These are phyloP conservation scores for Arthrobotrys sphaeroides DNA, from an alignment of 2,329 filamentous ascomycete genomes.

Conservation along the genomic window DNA sequence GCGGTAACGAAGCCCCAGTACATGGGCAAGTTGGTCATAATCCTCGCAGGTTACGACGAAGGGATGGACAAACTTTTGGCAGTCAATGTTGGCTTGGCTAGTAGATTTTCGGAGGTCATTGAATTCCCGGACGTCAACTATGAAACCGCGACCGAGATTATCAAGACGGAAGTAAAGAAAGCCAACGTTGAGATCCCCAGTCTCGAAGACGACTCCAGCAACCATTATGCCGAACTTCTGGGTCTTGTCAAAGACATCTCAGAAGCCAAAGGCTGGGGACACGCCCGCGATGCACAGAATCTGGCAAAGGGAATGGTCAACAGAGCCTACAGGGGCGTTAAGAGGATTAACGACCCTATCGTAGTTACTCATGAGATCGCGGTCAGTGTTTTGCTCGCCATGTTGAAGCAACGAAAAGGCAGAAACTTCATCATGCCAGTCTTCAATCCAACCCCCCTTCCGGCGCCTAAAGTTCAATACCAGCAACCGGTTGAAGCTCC, in stretches of 20 bases:
- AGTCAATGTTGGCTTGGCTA: slow-evolving; percentile 71
- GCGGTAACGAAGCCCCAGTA: slow-evolving; percentile 68
- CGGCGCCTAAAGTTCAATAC: slow-evolving; percentile 6
- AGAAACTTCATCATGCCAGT: neutral
- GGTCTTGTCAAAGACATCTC: slow-evolving; percentile 50
- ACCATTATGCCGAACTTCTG: slow-evolving; percentile 43
- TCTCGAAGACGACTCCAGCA: slow-evolving; percentile 58
- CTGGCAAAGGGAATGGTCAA: slow-evolving; percentile 55
- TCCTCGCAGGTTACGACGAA: slow-evolving; percentile 74
- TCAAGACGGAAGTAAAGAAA: slow-evolving; percentile 59
- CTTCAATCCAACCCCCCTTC: neutral
- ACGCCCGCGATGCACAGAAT: slow-evolving; percentile 40
- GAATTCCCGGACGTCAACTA: slow-evolving; percentile 66
- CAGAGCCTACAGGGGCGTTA: slow-evolving; percentile 60
- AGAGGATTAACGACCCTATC: slow-evolving; percentile 61
- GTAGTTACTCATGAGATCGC: slow-evolving; percentile 74
- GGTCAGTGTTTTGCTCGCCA: slow-evolving; percentile 65
- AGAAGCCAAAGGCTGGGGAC: slow-evolving; percentile 27
- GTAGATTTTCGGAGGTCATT: slow-evolving; percentile 72
- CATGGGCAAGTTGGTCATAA: slow-evolving; percentile 70
- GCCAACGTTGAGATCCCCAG: slow-evolving; percentile 36
- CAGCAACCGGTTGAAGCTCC: neutral
- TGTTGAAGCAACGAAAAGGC: slow-evolving; percentile 27
- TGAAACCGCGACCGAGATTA: slow-evolving; percentile 63
- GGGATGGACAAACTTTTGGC: slow-evolving; percentile 74